A percentile compares a stretch with the other conserved stretches of the same genome.
Conservation (phyloP, 2,329 filamentous ascomycete genomes). For the Cladosporium sp. region DNA sequence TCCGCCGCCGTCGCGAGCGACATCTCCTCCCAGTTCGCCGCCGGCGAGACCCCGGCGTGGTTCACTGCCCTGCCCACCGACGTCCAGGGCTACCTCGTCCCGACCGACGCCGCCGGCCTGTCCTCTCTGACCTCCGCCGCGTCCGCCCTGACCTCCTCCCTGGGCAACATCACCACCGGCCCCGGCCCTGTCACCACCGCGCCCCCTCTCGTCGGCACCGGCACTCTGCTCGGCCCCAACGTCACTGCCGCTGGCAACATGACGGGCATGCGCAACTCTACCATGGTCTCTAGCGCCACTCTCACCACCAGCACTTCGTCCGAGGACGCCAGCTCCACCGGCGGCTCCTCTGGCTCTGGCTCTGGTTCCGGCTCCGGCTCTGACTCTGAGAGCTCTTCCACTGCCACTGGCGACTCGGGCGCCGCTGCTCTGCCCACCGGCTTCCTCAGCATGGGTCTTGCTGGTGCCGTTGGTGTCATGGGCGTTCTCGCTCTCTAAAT, state of each 20-base stretch:
- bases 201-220: conserved; percentile 7
- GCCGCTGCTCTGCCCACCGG: conserved; percentile 32
- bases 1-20: conserved; percentile 35
- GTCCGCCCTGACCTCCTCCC: conserved; percentile 13
- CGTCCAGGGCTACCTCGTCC: conserved; percentile 38
- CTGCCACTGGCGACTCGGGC: conserved; percentile 10
- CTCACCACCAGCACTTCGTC: background rate
- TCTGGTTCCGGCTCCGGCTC: conserved; percentile 13
- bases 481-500: conserved; percentile 39
- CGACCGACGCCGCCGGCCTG: conserved; percentile 17
- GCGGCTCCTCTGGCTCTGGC: background rate
- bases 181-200: conserved; percentile 12
- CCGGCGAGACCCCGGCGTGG: conserved; percentile 40
- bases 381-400: conserved; percentile 12
- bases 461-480: conserved; percentile 36
- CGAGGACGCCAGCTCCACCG: background rate
- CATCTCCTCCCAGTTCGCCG: conserved; percentile 39
- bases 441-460: conserved; percentile 34
- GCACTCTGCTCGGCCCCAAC: conserved; percentile 11
- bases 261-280: conserved; percentile 14
- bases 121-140: conserved; percentile 17
- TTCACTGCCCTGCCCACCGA: conserved; percentile 40
- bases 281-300: background rate
- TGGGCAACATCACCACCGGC: conserved; percentile 7
- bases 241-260: conserved; percentile 9